Evolutionary conservation across 2,329 filamentous ascomycete species (phyloP).

Genomic region (Pseudogymnoascus sp.): DNA sequence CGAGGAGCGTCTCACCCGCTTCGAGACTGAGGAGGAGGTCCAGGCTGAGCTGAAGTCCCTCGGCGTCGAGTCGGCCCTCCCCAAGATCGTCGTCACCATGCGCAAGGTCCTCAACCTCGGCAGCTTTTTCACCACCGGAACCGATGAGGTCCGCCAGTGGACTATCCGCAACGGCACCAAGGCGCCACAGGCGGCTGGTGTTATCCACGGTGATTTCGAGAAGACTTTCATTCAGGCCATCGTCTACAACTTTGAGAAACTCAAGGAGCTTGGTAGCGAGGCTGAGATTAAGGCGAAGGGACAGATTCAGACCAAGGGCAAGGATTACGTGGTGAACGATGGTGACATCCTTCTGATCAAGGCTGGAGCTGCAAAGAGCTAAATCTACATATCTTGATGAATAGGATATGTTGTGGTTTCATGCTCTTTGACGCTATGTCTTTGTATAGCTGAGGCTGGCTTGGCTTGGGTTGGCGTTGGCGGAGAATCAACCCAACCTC

Average conservation of each 20-base stretch:
- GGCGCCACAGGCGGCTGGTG: slow-evolving; percentile 93
- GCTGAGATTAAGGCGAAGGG: slow-evolving; percentile 82
- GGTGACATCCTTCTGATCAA: slow-evolving; percentile 83
- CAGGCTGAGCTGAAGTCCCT: slow-evolving; percentile 83
- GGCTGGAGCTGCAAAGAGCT: slow-evolving; percentile 71
- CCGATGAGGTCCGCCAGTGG: slow-evolving; percentile 97
- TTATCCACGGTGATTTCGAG: slow-evolving; percentile 97
- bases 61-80: slow-evolving; percentile 77
- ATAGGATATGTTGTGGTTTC: background rate
- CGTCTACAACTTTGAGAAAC: slow-evolving; percentile 76
- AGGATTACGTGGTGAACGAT: slow-evolving; percentile 87
- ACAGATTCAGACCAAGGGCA: slow-evolving; percentile 97
- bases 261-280: slow-evolving; percentile 87
- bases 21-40: slow-evolving; percentile 68
- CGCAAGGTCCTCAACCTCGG: slow-evolving; percentile 81
- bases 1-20: slow-evolving; percentile 81
- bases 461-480: background rate
- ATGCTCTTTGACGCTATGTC: slow-evolving; percentile 4
- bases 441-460: slow-evolving; percentile 2
- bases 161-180: slow-evolving; percentile 93
- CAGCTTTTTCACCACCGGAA: slow-evolving; percentile 94
- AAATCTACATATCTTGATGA: slow-evolving; percentile 4
- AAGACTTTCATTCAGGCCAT: slow-evolving; percentile 98
- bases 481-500: background rate
- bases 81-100: slow-evolving; percentile 90